Conservation (phyloP, 352 stramenopile genomes). For the Phytophthora ramorum region DNA sequence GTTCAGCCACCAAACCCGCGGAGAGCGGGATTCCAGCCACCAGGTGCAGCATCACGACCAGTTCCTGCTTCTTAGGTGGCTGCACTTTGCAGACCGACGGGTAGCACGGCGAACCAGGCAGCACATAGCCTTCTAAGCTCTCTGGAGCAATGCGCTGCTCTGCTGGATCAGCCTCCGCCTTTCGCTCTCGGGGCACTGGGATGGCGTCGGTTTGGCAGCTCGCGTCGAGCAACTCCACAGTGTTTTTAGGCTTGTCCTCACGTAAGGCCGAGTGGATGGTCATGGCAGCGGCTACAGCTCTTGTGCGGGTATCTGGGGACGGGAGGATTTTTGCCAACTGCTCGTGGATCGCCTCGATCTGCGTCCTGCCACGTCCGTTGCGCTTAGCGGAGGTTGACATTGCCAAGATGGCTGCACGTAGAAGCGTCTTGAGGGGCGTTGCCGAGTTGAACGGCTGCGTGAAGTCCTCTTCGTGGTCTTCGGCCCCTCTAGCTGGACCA, state of each 20-base stretch:
- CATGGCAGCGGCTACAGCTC: constrained; percentile 25
- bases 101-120: constrained; percentile 40
- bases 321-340: constrained; percentile 23
- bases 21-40: constrained; percentile 52
- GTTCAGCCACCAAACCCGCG: constrained; percentile 47
- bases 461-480: constrained; percentile 1
- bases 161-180: constrained; percentile 8
- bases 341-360: constrained; percentile 59
- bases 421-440: constrained; percentile 57
- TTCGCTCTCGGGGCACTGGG: constrained; percentile 19
- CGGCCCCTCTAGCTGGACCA: neutral
- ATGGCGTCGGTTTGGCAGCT: constrained; percentile 37
- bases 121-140: constrained; percentile 51
- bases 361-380: constrained; percentile 37
- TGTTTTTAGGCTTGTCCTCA: constrained; percentile 31
- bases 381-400: constrained; percentile 71
- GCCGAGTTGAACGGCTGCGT: constrained; percentile 31
- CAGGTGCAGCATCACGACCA: constrained; percentile 40
- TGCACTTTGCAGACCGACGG: neutral
- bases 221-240: neutral
- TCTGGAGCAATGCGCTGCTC: constrained; percentile 35
- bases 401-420: constrained; percentile 66
- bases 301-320: constrained; percentile 13
- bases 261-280: constrained; percentile 51
- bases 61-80: constrained; percentile 18